Conservation (phyloP, 371 early-diverging fungal genomes). For the Nosema muscidifuracis region DNA sequence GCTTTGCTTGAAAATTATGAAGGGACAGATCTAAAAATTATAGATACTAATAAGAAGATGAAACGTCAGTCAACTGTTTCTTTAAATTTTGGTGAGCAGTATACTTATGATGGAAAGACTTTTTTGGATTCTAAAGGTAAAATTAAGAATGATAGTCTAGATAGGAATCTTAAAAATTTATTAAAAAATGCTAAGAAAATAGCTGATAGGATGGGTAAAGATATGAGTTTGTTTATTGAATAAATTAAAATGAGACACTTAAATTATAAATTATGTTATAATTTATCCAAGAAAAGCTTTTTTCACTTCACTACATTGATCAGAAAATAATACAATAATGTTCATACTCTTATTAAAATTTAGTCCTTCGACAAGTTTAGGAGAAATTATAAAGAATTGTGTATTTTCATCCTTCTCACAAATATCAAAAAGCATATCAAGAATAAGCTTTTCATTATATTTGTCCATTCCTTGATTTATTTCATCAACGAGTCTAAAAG, state of each 20-base stretch:
- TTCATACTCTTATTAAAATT: constrained; percentile 81
- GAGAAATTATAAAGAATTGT: constrained; percentile 90
- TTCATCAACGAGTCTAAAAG: constrained; percentile 98
- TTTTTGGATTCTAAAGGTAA: neutral
- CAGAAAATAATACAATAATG: constrained; percentile 72
- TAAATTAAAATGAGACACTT: neutral
- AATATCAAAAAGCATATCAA: constrained; percentile 67
- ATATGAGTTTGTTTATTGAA: neutral
- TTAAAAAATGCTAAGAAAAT: constrained; percentile 1
- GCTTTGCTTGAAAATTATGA: neutral
- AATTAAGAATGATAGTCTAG: neutral
- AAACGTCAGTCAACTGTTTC: neutral
- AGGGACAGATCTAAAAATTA: neutral
- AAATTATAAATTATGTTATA: neutral
- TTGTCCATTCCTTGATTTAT: constrained; percentile 99
- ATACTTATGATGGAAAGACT: neutral
- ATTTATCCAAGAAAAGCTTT: neutral
- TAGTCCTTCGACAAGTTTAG: constrained; percentile 89
- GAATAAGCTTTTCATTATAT: constrained; percentile 86
- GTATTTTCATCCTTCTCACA: constrained; percentile 8
- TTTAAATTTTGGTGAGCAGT: neutral
- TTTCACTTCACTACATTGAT: constrained; percentile 4
- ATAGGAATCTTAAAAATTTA: neutral
- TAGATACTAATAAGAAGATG: neutral
- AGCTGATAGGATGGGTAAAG: neutral